Conservation (phyloP, 306 rosid species). For the Abrus pulchellus region DNA sequence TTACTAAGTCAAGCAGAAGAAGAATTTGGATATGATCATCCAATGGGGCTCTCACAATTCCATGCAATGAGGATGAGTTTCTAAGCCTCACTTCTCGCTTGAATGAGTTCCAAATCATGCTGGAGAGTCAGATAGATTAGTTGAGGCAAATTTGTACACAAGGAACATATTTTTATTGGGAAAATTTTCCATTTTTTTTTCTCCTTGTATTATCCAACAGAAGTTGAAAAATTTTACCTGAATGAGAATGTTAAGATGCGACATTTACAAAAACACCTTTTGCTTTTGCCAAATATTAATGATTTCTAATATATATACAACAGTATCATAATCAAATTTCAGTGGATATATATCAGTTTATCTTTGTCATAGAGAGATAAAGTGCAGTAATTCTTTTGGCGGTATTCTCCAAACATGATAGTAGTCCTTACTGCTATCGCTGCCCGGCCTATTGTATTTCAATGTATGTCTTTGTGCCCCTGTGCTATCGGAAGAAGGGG, state of each 20-base stretch:
- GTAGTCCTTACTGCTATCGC: background rate
- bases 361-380: too few relatives aligned
- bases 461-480: background rate
- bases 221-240: slow-evolving; percentile 13
- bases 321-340: too few relatives aligned
- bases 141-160: slow-evolving; percentile 27
- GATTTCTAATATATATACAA: too few relatives aligned
- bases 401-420: background rate
- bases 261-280: background rate
- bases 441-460: background rate
- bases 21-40: background rate
- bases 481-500: too few relatives aligned
- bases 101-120: background rate
- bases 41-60: background rate
- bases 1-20: background rate
- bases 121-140: slow-evolving; percentile 1
- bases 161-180: background rate
- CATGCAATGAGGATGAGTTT: background rate
- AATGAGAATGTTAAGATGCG: slow-evolving; percentile 7
- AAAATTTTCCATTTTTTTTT: background rate
- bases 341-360: too few relatives aligned
- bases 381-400: background rate
- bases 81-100: background rate
- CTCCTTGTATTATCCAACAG: background rate
- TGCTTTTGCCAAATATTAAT: too few relatives aligned